Evolutionary conservation across 352 stramenopile genomes (phyloP), one percentile per base, ranked within the genome.

Genomic region (Pythium coloratum): DNA sequence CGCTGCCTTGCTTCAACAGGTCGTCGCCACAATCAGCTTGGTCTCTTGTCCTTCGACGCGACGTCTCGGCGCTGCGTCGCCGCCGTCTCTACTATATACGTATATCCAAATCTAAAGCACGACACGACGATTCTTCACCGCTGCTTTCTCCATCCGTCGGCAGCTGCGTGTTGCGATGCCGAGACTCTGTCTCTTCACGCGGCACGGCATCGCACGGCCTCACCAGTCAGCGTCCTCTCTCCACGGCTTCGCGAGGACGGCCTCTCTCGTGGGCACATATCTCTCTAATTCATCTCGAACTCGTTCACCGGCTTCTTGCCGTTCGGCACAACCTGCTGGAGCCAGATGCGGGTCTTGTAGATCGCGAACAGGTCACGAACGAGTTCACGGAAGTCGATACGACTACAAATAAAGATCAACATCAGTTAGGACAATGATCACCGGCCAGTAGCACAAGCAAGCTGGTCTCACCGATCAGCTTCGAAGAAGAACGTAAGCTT

Each of bases 401-500:
- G 91, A 55, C 87, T 95, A 44, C 8, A 47, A 64, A 49, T 4
- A 3, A 44, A 5, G 26, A 30, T 63, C 10, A 44, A 28, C 14
- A 26, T 67, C 13, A n/a, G 5, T 26, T 47, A 38, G 69, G 13
- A n/a, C 4, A 0, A 24, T 13, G 14, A 49, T 24, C 40, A 16
- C 36, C 36, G 16, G 3, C 8, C 4, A 10, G 16, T 44, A 16
- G 36, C 36, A 16, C 36, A 16, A 16, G 36, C 12, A 16, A 24
- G 20, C 20, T 24, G 20, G 20, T 42, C 51, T 20, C 30, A 95
- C 87, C 96, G 88, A 67, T 98, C 94, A 14, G 96, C 96, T 78
- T 99, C 93, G 64, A 99, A 99, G 80, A 99, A 99, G 83, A 99
- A 99, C 1, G 96, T 99, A 9, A 99, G 81, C 77, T 99, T 99